Conservation (phyloP, 768 basidiomycete genomes). For the Suillus subalutaceus region DNA sequence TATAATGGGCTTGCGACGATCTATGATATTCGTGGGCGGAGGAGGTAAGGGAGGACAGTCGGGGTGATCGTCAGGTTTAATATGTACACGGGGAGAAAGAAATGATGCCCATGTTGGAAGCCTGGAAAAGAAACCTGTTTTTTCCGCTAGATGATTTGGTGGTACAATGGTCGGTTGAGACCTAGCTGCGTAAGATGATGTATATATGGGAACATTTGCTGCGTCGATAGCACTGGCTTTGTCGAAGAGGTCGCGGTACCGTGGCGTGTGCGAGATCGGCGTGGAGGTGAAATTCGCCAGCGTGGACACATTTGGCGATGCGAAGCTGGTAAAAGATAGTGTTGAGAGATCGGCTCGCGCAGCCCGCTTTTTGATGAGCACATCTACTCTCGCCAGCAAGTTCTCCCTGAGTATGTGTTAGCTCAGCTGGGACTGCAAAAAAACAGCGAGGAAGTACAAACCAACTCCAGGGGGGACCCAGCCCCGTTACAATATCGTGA, state of each 20-base stretch:
- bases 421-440: neutral
- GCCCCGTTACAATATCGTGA: constrained; percentile 35
- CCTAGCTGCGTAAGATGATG: constrained; percentile 13
- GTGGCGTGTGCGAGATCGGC: constrained; percentile 45
- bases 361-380: constrained; percentile 31
- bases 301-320: constrained; percentile 2
- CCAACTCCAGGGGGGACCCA: constrained; percentile 61
- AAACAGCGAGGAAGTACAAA: constrained; percentile 33
- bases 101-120: constrained; percentile 49
- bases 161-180: constrained; percentile 20
- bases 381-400: constrained; percentile 33
- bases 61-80: constrained; percentile 48
- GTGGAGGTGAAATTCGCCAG: neutral
- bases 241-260: constrained; percentile 54
- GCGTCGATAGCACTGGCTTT: constrained; percentile 29
- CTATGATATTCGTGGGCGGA: constrained; percentile 37
- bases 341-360: constrained; percentile 14
- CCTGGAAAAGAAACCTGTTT: constrained; percentile 64
- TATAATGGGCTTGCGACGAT: constrained; percentile 52
- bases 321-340: neutral
- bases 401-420: constrained; percentile 18
- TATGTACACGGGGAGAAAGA: constrained; percentile 7
- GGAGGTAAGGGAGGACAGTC: constrained; percentile 44
- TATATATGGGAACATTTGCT: constrained; percentile 20
- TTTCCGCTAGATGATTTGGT: constrained; percentile 45